These are phyloP conservation scores for Arxiozyma slooffiae DNA, from an alignment of 1,139 yeast genomes.

Conservation along the genomic window DNA sequence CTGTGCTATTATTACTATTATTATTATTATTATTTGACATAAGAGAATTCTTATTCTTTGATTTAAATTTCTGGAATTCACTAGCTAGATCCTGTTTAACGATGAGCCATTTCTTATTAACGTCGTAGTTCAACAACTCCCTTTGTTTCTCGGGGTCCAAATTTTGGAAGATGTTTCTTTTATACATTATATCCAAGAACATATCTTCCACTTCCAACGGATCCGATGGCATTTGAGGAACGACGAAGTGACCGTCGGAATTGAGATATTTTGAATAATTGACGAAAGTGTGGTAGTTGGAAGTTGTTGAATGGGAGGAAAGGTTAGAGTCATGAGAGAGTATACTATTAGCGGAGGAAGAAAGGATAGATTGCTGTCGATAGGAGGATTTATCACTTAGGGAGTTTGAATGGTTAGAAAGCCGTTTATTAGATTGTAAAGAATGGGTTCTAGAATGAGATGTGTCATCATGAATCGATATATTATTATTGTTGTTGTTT, in stretches of 20 bases:
- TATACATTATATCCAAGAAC: slow-evolving; percentile 65
- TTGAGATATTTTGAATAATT: slow-evolving; percentile 23
- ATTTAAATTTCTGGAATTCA: slow-evolving; percentile 54
- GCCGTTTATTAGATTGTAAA: slow-evolving; percentile 19
- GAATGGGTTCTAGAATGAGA: slow-evolving; percentile 18
- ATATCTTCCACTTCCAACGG: slow-evolving; percentile 52
- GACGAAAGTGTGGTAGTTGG: slow-evolving; percentile 9
- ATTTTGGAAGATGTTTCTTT: slow-evolving; percentile 65
- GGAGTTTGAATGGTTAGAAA: slow-evolving; percentile 8
- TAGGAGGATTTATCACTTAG: slow-evolving; percentile 5
- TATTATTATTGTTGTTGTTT: slow-evolving; percentile 4
- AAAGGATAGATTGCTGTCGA: background rate
- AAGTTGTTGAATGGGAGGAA: background rate
- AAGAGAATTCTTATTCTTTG: slow-evolving; percentile 12
- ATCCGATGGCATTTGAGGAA: slow-evolving; percentile 48
- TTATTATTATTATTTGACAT: slow-evolving; percentile 9
- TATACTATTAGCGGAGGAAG: slow-evolving; percentile 21
- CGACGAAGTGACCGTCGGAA: slow-evolving; percentile 25
- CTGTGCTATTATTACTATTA: background rate
- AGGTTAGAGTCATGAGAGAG: slow-evolving; percentile 22
- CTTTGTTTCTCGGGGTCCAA: slow-evolving; percentile 68
- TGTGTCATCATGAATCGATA: slow-evolving; percentile 1
- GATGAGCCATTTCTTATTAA: slow-evolving; percentile 84
- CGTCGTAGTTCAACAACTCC: slow-evolving; percentile 67
- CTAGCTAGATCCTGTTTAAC: slow-evolving; percentile 79